Evolutionary conservation across 108 stramenopile genomes (phyloP).

Genomic region (Skeletonema grethae): DNA sequence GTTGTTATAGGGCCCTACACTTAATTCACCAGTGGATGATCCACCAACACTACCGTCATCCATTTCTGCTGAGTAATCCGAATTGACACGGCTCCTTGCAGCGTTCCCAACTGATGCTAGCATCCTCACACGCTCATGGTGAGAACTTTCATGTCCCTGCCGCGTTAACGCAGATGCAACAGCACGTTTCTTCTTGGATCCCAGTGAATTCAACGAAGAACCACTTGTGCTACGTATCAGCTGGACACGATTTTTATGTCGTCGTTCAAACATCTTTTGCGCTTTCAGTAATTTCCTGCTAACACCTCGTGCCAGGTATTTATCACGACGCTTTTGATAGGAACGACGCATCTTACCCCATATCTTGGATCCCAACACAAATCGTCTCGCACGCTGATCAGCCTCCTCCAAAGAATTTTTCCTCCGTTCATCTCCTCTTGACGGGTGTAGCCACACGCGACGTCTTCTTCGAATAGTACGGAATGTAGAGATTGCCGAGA

Average conservation of each 20-base stretch:
- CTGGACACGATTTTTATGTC: slow-evolving; percentile 34
- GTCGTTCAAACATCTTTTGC: slow-evolving; percentile 57
- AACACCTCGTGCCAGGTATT: slow-evolving; percentile 37
- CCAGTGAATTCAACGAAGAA: slow-evolving; percentile 29
- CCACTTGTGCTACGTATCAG: slow-evolving; percentile 36
- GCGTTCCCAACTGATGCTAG: slow-evolving; percentile 24
- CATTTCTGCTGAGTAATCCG: not conserved
- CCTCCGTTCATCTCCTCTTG: slow-evolving; percentile 53
- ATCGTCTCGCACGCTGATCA: slow-evolving; percentile 52
- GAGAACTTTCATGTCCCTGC: slow-evolving; percentile 34
- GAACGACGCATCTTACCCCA: slow-evolving; percentile 39
- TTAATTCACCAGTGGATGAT: slow-evolving; percentile 19
- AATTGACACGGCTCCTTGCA: slow-evolving; percentile 11
- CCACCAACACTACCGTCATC: slow-evolving; percentile 21
- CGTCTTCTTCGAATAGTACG: slow-evolving; percentile 73
- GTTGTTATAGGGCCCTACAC: slow-evolving; percentile 12
- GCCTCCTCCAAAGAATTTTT: slow-evolving; percentile 46
- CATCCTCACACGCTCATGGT: slow-evolving; percentile 50
- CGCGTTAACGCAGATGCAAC: slow-evolving; percentile 35
- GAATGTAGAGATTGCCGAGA: slow-evolving; percentile 56
- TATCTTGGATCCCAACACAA: slow-evolving; percentile 46
- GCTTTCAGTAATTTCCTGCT: slow-evolving; percentile 53
- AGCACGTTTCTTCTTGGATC: slow-evolving; percentile 7
- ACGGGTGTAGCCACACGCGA: slow-evolving; percentile 67
- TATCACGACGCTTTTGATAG: slow-evolving; percentile 33